These are phyloP conservation scores for Lonicera japonica DNA, from an alignment of 129 eudicot species.

Conservation along the genomic window DNA sequence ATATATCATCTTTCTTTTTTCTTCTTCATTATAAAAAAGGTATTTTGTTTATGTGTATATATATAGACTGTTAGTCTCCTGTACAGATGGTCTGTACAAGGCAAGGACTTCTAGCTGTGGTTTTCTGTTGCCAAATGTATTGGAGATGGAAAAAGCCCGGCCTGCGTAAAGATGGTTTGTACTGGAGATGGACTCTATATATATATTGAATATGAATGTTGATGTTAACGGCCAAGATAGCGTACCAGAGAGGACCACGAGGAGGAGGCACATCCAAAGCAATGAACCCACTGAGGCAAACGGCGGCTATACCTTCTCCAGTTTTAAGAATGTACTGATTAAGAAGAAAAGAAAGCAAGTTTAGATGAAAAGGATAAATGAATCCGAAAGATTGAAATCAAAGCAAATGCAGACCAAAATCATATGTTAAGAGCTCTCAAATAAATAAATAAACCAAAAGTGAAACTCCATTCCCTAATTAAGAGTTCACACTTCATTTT, in stretches of 20 bases:
- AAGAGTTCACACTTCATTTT: too few relatives aligned
- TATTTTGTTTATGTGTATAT: too few relatives aligned
- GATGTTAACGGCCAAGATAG: neutral
- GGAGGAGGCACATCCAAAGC: slow-evolving; percentile 82
- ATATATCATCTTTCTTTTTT: slow-evolving; percentile 11
- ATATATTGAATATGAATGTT: too few relatives aligned
- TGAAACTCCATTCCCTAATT: neutral
- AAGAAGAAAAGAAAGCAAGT: neutral
- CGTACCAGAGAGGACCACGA: slow-evolving; percentile 91
- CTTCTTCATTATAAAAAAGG: slow-evolving; percentile 7
- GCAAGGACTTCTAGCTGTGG: too few relatives aligned
- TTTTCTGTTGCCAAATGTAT: too few relatives aligned
- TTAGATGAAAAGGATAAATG: neutral
- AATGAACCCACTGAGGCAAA: slow-evolving; percentile 78
- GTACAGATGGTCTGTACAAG: too few relatives aligned
- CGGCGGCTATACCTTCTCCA: slow-evolving; percentile 52
- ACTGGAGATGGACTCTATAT: too few relatives aligned
- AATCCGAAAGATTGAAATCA: neutral
- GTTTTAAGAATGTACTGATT: slow-evolving; percentile 70
- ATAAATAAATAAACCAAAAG: neutral
- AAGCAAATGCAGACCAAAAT: neutral
- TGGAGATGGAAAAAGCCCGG: too few relatives aligned
- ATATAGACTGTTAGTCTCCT: too few relatives aligned
- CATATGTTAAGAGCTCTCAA: neutral
- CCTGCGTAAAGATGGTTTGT: too few relatives aligned